These are phyloP conservation scores for Calonectria montana DNA, from an alignment of 2,329 filamentous ascomycete genomes.

Conservation along the genomic window DNA sequence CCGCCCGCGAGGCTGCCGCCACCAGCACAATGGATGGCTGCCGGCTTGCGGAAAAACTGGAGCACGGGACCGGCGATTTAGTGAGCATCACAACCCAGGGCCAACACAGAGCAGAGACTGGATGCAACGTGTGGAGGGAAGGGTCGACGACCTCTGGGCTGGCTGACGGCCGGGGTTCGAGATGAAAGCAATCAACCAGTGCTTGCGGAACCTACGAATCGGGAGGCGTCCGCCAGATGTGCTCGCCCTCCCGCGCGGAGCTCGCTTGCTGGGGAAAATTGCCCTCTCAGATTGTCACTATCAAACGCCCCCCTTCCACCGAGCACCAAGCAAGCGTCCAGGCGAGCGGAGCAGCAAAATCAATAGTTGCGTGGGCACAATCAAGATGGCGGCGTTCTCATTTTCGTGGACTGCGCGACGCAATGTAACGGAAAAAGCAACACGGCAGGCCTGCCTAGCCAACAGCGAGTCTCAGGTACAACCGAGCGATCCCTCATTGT, in stretches of 20 bases:
- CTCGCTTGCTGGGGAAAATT: neutral
- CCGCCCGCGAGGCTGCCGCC: neutral
- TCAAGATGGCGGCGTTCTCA: conserved; percentile 7
- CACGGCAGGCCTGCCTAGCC: neutral
- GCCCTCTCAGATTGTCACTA: neutral
- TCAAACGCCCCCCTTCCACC: neutral
- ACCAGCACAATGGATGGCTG: conserved; percentile 6
- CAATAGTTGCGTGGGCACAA: neutral
- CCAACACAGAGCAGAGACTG: neutral
- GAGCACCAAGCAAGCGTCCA: neutral
- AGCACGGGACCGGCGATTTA: neutral
- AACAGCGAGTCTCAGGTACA: conserved; percentile 11
- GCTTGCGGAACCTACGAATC: conserved; percentile 22
- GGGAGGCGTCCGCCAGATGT: conserved; percentile 13
- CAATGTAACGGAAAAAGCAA: conserved; percentile 28
- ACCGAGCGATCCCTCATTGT: conserved; percentile 1
- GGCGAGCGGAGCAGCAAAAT: neutral
- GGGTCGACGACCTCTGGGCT: neutral
- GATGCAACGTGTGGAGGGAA: neutral
- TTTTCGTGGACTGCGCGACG: conserved; percentile 25
- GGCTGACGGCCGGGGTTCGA: conserved; percentile 13
- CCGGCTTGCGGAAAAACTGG: conserved; percentile 1
- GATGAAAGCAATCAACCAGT: conserved; percentile 16
- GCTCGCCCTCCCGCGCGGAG: neutral
- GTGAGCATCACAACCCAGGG: neutral